phyloP scores from a whole-genome alignment of 345 rosid species.

The Gossypium bickii region DNA sequence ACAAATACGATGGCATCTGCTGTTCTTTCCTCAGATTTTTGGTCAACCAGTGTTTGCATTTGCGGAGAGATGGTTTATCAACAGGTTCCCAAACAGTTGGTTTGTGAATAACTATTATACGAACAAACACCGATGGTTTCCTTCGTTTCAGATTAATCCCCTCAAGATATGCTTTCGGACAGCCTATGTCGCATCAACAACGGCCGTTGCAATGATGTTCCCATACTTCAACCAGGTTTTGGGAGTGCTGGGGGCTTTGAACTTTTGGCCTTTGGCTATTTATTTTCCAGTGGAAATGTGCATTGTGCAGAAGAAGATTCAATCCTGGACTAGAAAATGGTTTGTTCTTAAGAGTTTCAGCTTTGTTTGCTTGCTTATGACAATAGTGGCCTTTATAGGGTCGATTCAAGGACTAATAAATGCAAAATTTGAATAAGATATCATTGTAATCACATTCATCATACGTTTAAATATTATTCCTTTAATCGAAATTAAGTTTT shows the following conservation, averaged over 20 bases:
- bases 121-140: slow-evolving; percentile 27
- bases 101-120: slow-evolving; percentile 37
- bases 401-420: slow-evolving; percentile 39
- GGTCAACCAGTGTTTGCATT: slow-evolving; percentile 65
- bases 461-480: no score
- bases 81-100: slow-evolving; percentile 35
- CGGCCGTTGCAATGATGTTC: slow-evolving; percentile 37
- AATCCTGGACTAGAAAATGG: slow-evolving; percentile 50
- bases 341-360: slow-evolving; percentile 48
- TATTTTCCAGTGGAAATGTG: slow-evolving; percentile 69
- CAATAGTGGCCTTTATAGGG: slow-evolving; percentile 36
- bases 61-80: slow-evolving; percentile 43
- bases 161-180: slow-evolving; percentile 46
- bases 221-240: slow-evolving; percentile 66
- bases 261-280: slow-evolving; percentile 61
- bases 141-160: slow-evolving; percentile 29
- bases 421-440: slow-evolving; percentile 31
- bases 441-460: neutral
- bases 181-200: slow-evolving; percentile 38
- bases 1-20: neutral
- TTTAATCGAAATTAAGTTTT: neutral
- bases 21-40: slow-evolving; percentile 35
- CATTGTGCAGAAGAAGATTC: slow-evolving; percentile 44
- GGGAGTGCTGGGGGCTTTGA: slow-evolving; percentile 54
- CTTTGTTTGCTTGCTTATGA: slow-evolving; percentile 36